Base-by-base conservation (phyloP, 2,329 filamentous ascomycete species). In the Pseudogymnoascus sp. region DNA sequence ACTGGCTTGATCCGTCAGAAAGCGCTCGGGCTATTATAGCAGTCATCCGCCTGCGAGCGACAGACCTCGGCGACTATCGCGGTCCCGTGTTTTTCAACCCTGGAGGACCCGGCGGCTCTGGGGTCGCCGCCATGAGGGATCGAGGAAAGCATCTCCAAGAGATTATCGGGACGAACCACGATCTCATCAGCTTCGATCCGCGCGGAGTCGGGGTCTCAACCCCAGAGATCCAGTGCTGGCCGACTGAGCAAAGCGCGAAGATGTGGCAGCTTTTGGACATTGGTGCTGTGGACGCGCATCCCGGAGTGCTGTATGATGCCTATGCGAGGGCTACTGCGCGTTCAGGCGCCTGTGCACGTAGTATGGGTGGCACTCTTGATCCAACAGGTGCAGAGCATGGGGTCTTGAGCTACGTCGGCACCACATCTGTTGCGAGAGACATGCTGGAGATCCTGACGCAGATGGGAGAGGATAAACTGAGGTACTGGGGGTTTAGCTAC, bases 401-500 rank as follows among this genome's bases (percentile, higher is more conserved):
- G 37, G 70, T 72, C 25, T 67, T 72, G 11, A 69, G 63, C 63
- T 68, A 71, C 65, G 49, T 69, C 6, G 62, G 69, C 59, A 73
- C 75, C 33, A 69, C 71, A 40, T 69, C 70, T 64, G 72, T 76
- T 23, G 74, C 71, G 6, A 67, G 70, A 61, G 75, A 76, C 60
- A 76, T 76, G 74, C 41, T 75, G 5, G 71, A 69, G 58, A 73
- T 76, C 43, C 62, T 75, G 66, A 70, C 65, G 31, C 69, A 67
- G 65, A 71, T 63, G 52, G 68, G 63, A 61, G 63, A 64, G 62
- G 66, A 67, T 45, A 72, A 70, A 64, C 65, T 82, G 31, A 77
- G 78, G 67, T 83, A 81, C 65, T 77, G 79, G 72, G 80, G 81
- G 0, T 77, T 82, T 61, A 81, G 79, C 5, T 83, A 83, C 63